Evolutionary conservation across 1,284 basidiomycete genomes (phyloP), one percentile per base, ranked within the genome.

Genomic region (Coniferiporia sulphurascens): DNA sequence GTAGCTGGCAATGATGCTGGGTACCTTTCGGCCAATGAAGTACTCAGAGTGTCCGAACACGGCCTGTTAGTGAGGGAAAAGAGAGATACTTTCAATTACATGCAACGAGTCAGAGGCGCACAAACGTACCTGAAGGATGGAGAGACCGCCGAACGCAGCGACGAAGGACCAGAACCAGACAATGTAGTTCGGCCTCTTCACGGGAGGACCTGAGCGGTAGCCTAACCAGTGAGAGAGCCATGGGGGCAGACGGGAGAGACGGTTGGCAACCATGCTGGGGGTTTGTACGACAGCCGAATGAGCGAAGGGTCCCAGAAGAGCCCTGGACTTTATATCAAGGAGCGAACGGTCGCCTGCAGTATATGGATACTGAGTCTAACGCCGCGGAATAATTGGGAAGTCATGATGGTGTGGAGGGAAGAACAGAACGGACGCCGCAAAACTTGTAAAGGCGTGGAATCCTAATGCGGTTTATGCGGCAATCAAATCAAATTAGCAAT

Each of bases 91-190:
- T 8, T 44, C 8, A 46, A n/a, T n/a, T 27, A 5, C 27, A 4
- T 41, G 45, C 17, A 15, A 56, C 34, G n/a, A 48, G 12, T 21
- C 10, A 48, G 27, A 32, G 19, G 9, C 27, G 17, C 9, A 15
- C 7, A 41, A 41, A 15, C 38, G 38, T 15, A 58, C 79, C 65
- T 85, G 81, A 48, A 87, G 74, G 27, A 83, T 68, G 0, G 81
- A 74, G 55, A 87, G 78, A 1, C 81, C 79, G 56, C 77, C 76
- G 65, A 86, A 84, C 0, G 83, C 74, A 17, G 78, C 84, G 27
- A 86, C 67, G 64, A 80, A 76, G 0, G 73, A 73, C 69, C 76
- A 76, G 13, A 76, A 49, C 72, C 72, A 76, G 35, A 82, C 56
- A 69, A 80, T 74, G 61, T 78, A 75, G 51, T 76, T 69, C 1